Conservation (phyloP, 2,329 filamentous ascomycete genomes). For the Raffaelea ambrosiae region DNA sequence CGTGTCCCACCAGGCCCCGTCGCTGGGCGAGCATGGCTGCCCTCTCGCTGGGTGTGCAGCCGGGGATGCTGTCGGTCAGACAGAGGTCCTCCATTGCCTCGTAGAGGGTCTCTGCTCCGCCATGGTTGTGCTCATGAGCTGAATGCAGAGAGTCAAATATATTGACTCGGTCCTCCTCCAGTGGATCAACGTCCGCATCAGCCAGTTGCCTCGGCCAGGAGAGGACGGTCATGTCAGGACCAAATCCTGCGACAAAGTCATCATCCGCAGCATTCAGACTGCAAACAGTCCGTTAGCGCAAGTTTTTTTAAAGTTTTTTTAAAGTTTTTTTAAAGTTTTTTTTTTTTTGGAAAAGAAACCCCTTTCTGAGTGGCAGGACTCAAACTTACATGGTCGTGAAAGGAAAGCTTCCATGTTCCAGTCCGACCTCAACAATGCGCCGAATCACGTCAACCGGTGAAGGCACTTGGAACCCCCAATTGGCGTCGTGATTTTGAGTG, state of each 20-base stretch:
- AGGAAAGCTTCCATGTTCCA: constrained; percentile 5
- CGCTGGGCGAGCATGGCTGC: background rate
- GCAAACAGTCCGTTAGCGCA: too few relatives aligned
- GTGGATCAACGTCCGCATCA: background rate
- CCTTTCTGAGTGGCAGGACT: too few relatives aligned
- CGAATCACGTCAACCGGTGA: constrained; percentile 6
- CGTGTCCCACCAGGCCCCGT: constrained; percentile 8
- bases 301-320: too few relatives aligned
- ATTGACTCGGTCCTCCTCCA: background rate
- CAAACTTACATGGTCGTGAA: constrained; percentile 10
- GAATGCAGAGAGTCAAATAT: constrained; percentile 4
- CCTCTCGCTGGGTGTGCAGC: background rate
- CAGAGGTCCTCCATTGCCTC: constrained; percentile 9
- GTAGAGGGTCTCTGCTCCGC: constrained; percentile 4
- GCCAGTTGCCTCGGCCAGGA: constrained; percentile 6
- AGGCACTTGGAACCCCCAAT: background rate
- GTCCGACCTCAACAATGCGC: constrained; percentile 2
- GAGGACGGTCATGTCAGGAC: constrained; percentile 5
- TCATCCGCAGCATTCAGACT: constrained; percentile 9
- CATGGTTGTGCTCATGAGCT: background rate
- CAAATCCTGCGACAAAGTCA: constrained; percentile 3
- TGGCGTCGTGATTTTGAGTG: background rate
- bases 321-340: too few relatives aligned
- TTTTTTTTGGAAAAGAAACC: too few relatives aligned
- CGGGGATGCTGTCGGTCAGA: background rate